phyloP scores from a whole-genome alignment of 305 asterid species.

The Nicotiana rustica region DNA sequence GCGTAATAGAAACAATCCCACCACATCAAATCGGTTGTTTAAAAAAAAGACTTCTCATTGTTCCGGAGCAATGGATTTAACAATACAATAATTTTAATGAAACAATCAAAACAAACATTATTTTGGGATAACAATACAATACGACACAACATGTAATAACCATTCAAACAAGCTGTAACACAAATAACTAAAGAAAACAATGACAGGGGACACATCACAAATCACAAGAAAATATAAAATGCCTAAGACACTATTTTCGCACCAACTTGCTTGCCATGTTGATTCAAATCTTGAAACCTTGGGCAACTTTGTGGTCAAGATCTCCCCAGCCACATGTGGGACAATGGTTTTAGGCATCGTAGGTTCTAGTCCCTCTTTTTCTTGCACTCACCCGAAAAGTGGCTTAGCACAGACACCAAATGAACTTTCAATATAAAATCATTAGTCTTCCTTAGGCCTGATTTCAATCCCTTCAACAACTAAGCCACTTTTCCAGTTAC shows the following conservation, averaged over 20 bases:
- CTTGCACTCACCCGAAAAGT: neutral
- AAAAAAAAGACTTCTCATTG: too few species aligned
- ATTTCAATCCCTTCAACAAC: constrained; percentile 79
- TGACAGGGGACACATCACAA: neutral
- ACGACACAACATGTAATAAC: too few species aligned
- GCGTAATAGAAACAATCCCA: too few species aligned
- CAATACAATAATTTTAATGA: too few species aligned
- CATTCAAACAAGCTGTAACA: neutral
- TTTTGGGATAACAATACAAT: too few species aligned
- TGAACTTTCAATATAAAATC: neutral
- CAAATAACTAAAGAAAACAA: neutral
- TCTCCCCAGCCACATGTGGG: neutral
- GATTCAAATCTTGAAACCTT: neutral
- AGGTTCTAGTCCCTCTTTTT: neutral
- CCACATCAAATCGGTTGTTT: too few species aligned
- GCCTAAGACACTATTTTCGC: neutral
- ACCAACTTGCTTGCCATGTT: neutral
- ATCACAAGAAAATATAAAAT: neutral
- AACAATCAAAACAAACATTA: too few species aligned
- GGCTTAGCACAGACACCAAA: neutral
- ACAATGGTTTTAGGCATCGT: neutral
- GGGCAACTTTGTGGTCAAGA: neutral
- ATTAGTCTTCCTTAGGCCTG: constrained; percentile 61
- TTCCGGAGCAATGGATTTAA: too few species aligned
- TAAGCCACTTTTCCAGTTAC: constrained; percentile 75